These are phyloP conservation scores for Xylariaceae sp. DNA, from an alignment of 2,329 filamentous ascomycete species.

Conservation along the genomic window DNA sequence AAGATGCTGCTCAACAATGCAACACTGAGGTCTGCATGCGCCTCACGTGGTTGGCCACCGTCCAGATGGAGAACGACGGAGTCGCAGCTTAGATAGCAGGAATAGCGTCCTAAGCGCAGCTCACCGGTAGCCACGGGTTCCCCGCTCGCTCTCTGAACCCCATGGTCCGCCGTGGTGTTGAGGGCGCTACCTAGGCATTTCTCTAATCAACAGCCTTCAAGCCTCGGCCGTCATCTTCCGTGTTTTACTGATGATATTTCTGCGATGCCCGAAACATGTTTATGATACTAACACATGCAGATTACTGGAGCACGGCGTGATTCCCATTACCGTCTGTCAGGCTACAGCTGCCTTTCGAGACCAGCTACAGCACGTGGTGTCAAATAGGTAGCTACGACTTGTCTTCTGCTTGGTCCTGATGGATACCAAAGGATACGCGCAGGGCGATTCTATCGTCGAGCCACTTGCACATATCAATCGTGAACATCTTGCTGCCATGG, in stretches of 20 bases:
- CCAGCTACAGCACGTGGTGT: conserved; percentile 24
- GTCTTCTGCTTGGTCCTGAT: conserved; percentile 24
- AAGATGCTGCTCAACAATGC: conserved; percentile 7
- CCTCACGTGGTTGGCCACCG: conserved; percentile 4
- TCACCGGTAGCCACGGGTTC: neutral
- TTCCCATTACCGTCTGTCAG: conserved; percentile 13
- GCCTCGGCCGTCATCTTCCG: neutral
- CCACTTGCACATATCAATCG: conserved; percentile 33
- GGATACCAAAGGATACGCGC: conserved; percentile 34
- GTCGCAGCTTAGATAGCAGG: conserved; percentile 5
- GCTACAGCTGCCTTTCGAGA: conserved; percentile 15
- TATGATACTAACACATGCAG: conserved; percentile 22
- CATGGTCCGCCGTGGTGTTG: conserved; percentile 6
- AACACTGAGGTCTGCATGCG: conserved; percentile 12
- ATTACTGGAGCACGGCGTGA: conserved; percentile 11
- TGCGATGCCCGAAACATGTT: neutral
- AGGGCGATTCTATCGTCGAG: conserved; percentile 33
- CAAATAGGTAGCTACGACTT: conserved; percentile 15
- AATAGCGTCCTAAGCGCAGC: neutral
- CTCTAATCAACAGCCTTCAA: neutral
- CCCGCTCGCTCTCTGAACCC: neutral
- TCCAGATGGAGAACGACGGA: conserved; percentile 1
- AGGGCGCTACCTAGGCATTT: neutral
- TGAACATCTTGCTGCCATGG: conserved; percentile 41
- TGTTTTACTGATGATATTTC: neutral